Evolutionary conservation across 1,139 yeast species (phyloP), one percentile per base, ranked within the genome.

Genomic region (Saccharomyces hybrid): DNA sequence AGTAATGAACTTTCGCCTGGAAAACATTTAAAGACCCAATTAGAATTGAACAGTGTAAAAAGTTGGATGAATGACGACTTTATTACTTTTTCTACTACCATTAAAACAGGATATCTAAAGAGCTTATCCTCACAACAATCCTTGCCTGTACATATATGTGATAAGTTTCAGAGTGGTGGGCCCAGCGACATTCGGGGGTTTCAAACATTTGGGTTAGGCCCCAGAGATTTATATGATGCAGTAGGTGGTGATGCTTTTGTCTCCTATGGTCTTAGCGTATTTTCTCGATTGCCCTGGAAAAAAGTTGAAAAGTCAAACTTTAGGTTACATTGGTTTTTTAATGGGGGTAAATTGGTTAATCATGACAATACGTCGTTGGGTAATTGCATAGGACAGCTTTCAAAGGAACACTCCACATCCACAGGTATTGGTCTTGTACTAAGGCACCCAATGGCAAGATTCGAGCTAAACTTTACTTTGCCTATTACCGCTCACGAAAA

Each of bases 381-480:
- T 2, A 57, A 64, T 13, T 64, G 70, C 20, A 11, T 73, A 1
- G 60, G 61, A n/a, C 60, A 66, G 3, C 60, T 81, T 38, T 47
- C 67, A 0, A 59, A 61, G 11, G 73, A 74, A 51, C 81, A 80
- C 32, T 81, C 89, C 2, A 68, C 82, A 0, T 78, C 91, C 34
- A 72, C 76, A 46, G 97, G 97, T 1, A 59, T 84, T 54, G 99
- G 99, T 1, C 60, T 93, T 3, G 77, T 88, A 20, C 89, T 85
- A 67, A 83, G 84, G 59, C 96, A 90, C 66, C 95, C 96, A 1
- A 81, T 83, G 70, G 98, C 98, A 0, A 77, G 98, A 59, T 87
- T 93, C 65, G 99, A 93, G 71, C 78, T 93, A 61, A 91, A 90
- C 68, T 84, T 91, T 61, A 87, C 87, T 1, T 70, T 91, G 42